Evolutionary conservation across 352 stramenopile genomes (phyloP).

Genomic region (Phytophthora constricta): DNA sequence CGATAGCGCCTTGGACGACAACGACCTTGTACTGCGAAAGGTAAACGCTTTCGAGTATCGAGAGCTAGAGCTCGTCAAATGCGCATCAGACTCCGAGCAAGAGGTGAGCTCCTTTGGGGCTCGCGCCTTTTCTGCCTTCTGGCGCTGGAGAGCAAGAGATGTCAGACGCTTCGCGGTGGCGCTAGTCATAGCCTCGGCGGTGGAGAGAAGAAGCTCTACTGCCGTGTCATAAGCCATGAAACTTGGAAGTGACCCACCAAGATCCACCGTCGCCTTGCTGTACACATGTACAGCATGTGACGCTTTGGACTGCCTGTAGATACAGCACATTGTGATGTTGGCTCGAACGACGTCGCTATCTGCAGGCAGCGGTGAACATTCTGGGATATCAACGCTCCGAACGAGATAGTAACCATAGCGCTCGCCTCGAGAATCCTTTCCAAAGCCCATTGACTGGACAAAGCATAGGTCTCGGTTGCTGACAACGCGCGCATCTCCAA

Average conservation of each 20-base stretch:
- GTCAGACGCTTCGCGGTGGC: constrained; percentile 61
- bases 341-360: constrained; percentile 53
- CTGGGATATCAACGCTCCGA: constrained; percentile 54
- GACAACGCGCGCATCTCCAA: constrained; percentile 49
- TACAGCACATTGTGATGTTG: constrained; percentile 65
- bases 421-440: constrained; percentile 38
- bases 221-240: constrained; percentile 58
- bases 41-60: constrained; percentile 27
- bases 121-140: constrained; percentile 8
- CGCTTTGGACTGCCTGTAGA: constrained; percentile 60
- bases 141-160: constrained; percentile 10
- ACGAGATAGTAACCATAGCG: constrained; percentile 65
- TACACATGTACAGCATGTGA: constrained; percentile 51
- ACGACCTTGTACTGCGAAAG: constrained; percentile 30
- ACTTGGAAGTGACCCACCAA: constrained; percentile 51
- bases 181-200: constrained; percentile 41
- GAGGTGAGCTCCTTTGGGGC: constrained; percentile 27
- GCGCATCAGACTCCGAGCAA: constrained; percentile 27
- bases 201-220: constrained; percentile 51
- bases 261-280: constrained; percentile 60
- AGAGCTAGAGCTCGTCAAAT: constrained; percentile 25
- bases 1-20: constrained; percentile 9
- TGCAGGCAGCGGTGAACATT: constrained; percentile 55
- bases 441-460: constrained; percentile 61
- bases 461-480: constrained; percentile 57